phyloP scores from a whole-genome alignment of 768 basidiomycete genomes.

The Pleurotus pulmonarius region DNA sequence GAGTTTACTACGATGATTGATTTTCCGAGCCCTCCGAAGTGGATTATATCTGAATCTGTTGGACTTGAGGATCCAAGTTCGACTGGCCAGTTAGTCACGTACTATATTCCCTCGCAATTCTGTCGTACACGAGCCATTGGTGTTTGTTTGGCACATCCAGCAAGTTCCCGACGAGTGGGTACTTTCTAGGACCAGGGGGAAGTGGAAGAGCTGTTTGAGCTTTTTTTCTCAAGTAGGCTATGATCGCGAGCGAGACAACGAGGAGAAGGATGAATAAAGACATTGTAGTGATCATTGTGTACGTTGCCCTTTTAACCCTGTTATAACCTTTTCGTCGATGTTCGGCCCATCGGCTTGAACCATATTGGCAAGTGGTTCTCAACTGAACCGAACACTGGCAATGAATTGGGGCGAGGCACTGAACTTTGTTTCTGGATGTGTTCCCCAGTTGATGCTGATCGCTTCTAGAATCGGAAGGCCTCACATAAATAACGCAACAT shows the following conservation, averaged over 20 bases:
- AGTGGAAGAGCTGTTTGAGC: conserved; percentile 7
- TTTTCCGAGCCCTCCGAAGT: conserved; percentile 24
- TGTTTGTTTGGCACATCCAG: conserved; percentile 14
- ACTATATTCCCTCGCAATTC: conserved; percentile 18
- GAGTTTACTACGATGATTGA: conserved; percentile 34
- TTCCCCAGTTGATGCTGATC: too few relatives aligned
- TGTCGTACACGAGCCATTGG: conserved; percentile 17
- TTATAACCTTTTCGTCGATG: too few relatives aligned
- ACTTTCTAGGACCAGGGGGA: conserved; percentile 23
- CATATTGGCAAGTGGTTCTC: background rate
- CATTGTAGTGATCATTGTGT: background rate
- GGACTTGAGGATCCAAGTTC: background rate
- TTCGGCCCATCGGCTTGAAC: background rate
- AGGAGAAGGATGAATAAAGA: background rate
- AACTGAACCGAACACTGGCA: background rate
- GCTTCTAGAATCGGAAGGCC: too few relatives aligned
- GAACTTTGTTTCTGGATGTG: too few relatives aligned
- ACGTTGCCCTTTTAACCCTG: too few relatives aligned
- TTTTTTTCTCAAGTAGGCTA: background rate
- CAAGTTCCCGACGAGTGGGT: conserved; percentile 21
- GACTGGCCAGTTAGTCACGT: background rate
- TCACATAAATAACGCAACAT: too few relatives aligned
- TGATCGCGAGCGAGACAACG: background rate
- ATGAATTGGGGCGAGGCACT: too few relatives aligned
- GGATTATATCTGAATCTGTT: conserved; percentile 26